Evolutionary conservation across 2,329 filamentous ascomycete species (phyloP).

Genomic region (Alternaria tenuissima): DNA sequence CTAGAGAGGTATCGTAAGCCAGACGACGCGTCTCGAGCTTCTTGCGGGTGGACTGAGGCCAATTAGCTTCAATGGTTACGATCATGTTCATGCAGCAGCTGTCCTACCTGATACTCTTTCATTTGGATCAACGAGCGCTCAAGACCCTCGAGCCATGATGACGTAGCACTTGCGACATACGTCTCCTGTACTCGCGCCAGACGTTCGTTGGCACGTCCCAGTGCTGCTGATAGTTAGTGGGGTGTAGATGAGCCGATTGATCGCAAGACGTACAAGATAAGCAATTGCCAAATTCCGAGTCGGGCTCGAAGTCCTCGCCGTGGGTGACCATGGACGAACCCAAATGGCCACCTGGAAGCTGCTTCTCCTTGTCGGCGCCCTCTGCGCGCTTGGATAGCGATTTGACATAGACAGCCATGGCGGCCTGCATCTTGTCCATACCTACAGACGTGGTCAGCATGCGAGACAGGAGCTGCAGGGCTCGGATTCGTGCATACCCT

Average conservation of each 20-base stretch:
- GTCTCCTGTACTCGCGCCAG: constrained; percentile 85
- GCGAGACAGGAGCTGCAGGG: constrained; percentile 9
- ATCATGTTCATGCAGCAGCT: neutral
- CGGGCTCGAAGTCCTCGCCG: constrained; percentile 89
- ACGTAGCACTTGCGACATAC: constrained; percentile 79
- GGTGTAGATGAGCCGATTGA: neutral
- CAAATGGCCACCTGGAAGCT: constrained; percentile 78
- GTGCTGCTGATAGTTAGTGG: constrained; percentile 57
- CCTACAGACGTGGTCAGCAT: constrained; percentile 60
- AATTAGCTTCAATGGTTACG: constrained; percentile 20
- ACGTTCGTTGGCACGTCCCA: constrained; percentile 88
- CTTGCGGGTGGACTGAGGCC: constrained; percentile 75
- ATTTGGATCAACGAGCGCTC: constrained; percentile 91
- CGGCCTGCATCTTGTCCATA: constrained; percentile 87
- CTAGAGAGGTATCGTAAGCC: constrained; percentile 87
- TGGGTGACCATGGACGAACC: constrained; percentile 87
- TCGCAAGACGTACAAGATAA: constrained; percentile 68
- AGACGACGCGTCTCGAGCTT: constrained; percentile 91
- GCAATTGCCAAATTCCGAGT: constrained; percentile 91
- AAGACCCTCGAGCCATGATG: constrained; percentile 88
- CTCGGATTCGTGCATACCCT: constrained; percentile 66
- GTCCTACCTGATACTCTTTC: constrained; percentile 91
- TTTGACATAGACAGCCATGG: constrained; percentile 87
- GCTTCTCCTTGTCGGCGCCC: constrained; percentile 87
- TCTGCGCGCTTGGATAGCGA: constrained; percentile 86